Evolutionary conservation across 2,329 filamentous ascomycete genomes (phyloP), one percentile per base, ranked within the genome.

Genomic region (Aspergillus oerlinghausenensis): DNA sequence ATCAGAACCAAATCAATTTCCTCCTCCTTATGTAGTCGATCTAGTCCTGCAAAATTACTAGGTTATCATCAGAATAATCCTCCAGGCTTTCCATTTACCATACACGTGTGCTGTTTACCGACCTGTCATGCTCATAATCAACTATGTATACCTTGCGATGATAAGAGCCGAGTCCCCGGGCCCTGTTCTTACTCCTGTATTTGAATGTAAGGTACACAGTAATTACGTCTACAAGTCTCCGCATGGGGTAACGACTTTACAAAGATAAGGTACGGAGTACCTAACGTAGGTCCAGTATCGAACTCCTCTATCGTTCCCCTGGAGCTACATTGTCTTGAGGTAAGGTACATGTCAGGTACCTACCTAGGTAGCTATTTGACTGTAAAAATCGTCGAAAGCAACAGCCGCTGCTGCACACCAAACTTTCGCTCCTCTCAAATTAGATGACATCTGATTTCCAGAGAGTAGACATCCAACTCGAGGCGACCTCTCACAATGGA

Each of bases 401-500:
- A 35, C 32, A 35, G 7, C 1, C 32, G 11, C 32, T 38, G 32
- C 32, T 38, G 32, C 5, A 38, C 32, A 38, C 32, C 32, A 17
- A 17, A 38, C 5, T 38, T 7, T 38, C 14, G 14, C 6, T 38
- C 6, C 14, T 17, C 32, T 47, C 11, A 47, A 47, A 23, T 47
- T 21, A 47, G 21, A 25, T 47, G 43, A 14, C 3, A 47, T 8
- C 23, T 23, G 23, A 6, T 26, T 47, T 47, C 11, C 23, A 47
- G 10, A 14, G 4, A 47, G 23, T 47, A 14, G 23, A 17, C 21
- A 25, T 14, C n/a, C 7, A 25, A 26, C 9, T 14, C 9, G 11
- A 47, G 43, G 21, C 21, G 26, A 25, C 23, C 23, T 14, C 43
- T 14, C 9, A 47, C 10, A 17, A 73, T 74, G 70, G 71, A 73